These are phyloP conservation scores for Didymosphaeria variabile DNA, from an alignment of 2,329 filamentous ascomycete genomes.

Conservation along the genomic window DNA sequence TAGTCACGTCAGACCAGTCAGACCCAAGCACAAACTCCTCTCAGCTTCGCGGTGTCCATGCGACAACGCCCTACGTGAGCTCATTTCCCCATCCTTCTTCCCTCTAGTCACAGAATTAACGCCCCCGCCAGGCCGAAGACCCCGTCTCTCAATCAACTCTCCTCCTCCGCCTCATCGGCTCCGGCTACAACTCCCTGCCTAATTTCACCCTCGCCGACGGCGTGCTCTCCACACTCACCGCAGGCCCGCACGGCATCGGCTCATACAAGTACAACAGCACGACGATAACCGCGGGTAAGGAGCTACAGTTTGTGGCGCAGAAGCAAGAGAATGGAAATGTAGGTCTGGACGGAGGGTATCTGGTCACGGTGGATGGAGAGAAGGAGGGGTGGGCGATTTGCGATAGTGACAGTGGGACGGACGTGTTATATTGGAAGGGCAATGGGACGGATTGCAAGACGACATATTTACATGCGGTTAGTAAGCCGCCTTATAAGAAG, in stretches of 20 bases:
- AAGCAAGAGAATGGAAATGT: constrained; percentile 44
- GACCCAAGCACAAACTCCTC: constrained; percentile 37
- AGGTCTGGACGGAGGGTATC: constrained; percentile 46
- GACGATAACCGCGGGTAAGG: constrained; percentile 30
- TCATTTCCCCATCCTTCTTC: neutral
- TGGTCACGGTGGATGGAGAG: constrained; percentile 49
- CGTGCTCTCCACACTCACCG: constrained; percentile 41
- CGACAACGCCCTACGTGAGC: constrained; percentile 49
- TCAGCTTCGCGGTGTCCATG: constrained; percentile 46
- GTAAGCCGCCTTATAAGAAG: constrained; percentile 45
- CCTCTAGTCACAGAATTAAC: neutral
- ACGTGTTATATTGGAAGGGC: constrained; percentile 52
- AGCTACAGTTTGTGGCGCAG: constrained; percentile 46
- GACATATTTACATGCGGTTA: constrained; percentile 53
- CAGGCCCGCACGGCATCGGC: constrained; percentile 38
- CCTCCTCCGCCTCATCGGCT: constrained; percentile 49
- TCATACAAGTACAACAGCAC: constrained; percentile 46
- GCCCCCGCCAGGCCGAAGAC: constrained; percentile 30
- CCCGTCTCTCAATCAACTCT: constrained; percentile 46
- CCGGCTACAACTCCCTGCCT: constrained; percentile 51
- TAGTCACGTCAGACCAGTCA: constrained; percentile 51
- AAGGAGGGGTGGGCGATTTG: constrained; percentile 53
- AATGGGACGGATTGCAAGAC: constrained; percentile 42
- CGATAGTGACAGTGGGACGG: constrained; percentile 37
- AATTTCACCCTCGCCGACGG: constrained; percentile 49